These are phyloP conservation scores for Pythium scleroteichum DNA, from an alignment of 352 stramenopile species.

Conservation along the genomic window DNA sequence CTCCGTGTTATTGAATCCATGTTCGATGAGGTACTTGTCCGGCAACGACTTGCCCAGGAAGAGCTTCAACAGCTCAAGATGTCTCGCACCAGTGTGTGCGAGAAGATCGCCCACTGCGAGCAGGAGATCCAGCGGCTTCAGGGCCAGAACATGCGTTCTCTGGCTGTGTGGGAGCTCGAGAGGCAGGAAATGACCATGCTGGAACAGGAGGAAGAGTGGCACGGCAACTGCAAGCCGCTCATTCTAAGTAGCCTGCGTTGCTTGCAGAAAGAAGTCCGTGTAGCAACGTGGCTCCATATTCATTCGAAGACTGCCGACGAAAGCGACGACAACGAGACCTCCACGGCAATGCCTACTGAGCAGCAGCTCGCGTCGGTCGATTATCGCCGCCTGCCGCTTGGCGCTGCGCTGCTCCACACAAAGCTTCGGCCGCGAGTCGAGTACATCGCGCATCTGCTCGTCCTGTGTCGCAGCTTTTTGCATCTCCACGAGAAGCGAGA, in stretches of 20 bases:
- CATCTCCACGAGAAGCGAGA: conserved; percentile 42
- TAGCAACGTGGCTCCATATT: conserved; percentile 38
- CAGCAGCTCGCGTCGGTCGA: neutral
- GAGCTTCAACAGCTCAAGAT: conserved; percentile 29
- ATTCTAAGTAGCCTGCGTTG: conserved; percentile 33
- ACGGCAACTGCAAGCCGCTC: conserved; percentile 49
- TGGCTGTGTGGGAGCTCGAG: conserved; percentile 36
- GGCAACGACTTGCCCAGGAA: conserved; percentile 10
- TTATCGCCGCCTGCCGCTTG: conserved; percentile 34
- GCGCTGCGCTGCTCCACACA: conserved; percentile 37
- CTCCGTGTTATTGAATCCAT: conserved; percentile 10
- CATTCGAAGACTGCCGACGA: neutral
- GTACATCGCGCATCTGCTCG: conserved; percentile 41
- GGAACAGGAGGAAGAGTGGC: conserved; percentile 44
- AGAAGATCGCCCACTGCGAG: conserved; percentile 31
- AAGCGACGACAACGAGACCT: neutral
- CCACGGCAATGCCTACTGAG: neutral
- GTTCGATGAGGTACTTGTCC: conserved; percentile 15
- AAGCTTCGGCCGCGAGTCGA: conserved; percentile 31
- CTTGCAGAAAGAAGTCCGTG: conserved; percentile 21
- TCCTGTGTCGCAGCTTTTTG: conserved; percentile 47
- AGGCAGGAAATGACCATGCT: conserved; percentile 34
- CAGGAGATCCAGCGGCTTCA: conserved; percentile 40
- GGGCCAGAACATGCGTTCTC: conserved; percentile 40
- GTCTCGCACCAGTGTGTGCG: conserved; percentile 24